phyloP scores from a whole-genome alignment of 495 filamentous ascomycete genomes.

The Amniculicola lignicola region DNA sequence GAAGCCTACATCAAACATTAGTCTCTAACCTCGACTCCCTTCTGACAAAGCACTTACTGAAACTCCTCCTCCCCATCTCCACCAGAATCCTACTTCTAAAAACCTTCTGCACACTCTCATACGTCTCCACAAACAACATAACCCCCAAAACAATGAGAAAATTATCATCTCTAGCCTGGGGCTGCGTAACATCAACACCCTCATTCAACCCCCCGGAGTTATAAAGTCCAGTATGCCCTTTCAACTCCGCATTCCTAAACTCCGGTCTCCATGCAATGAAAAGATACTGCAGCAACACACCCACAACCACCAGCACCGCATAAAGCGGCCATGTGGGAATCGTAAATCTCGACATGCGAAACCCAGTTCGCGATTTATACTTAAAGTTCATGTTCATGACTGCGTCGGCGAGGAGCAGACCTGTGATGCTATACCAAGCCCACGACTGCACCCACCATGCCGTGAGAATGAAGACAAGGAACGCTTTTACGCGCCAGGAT shows the following conservation, averaged over 20 bases:
- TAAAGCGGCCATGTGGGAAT: constrained; percentile 33
- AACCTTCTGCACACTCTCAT: constrained; percentile 34
- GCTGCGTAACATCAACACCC: constrained; percentile 26
- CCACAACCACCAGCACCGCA: constrained; percentile 30
- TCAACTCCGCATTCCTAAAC: constrained; percentile 33
- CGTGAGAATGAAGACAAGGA: constrained; percentile 38
- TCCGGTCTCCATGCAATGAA: constrained; percentile 40
- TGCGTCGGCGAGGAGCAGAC: constrained; percentile 39
- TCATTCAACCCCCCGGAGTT: constrained; percentile 32
- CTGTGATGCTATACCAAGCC: constrained; percentile 43
- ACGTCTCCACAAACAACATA: constrained; percentile 38
- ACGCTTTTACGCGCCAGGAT: constrained; percentile 38
- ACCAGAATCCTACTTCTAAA: constrained; percentile 31
- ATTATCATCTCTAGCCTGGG: constrained; percentile 40
- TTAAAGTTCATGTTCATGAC: constrained; percentile 42
- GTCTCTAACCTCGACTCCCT: too few relatives aligned
- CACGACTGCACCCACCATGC: constrained; percentile 45
- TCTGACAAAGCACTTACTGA: constrained; percentile 33
- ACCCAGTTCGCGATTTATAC: constrained; percentile 27
- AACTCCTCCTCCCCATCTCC: constrained; percentile 36
- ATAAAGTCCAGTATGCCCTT: constrained; percentile 41
- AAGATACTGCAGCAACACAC: constrained; percentile 40
- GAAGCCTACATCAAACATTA: constrained; percentile 25
- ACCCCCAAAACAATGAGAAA: constrained; percentile 41
- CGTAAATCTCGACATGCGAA: constrained; percentile 3